These are phyloP conservation scores for Volutella citrinella DNA, from an alignment of 2,329 filamentous ascomycete genomes.

Conservation along the genomic window DNA sequence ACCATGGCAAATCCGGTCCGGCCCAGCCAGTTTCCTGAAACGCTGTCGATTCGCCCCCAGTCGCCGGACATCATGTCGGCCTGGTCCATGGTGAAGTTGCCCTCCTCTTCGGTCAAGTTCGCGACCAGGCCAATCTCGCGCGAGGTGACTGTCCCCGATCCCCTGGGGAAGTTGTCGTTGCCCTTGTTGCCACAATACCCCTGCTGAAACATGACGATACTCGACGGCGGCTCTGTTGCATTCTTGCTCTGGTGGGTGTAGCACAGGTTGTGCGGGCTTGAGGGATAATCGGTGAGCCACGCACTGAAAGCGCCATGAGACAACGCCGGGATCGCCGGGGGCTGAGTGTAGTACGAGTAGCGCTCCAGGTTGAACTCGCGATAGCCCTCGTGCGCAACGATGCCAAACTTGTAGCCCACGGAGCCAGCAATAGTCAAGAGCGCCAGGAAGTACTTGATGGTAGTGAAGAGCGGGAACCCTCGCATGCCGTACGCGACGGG, in stretches of 20 bases:
- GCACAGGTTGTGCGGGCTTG: too few relatives aligned
- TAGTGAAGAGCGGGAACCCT: slow-evolving; percentile 1
- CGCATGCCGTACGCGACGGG: slow-evolving; percentile 5
- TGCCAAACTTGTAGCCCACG: slow-evolving; percentile 10
- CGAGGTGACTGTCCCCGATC: neutral
- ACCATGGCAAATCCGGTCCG: too few relatives aligned
- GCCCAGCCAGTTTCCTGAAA: too few relatives aligned
- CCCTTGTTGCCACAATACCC: too few relatives aligned
- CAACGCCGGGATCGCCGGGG: neutral
- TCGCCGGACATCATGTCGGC: too few relatives aligned
- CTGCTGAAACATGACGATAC: slow-evolving; percentile 1
- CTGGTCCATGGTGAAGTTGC: too few relatives aligned
- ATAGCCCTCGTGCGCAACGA: slow-evolving; percentile 1
- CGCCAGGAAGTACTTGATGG: slow-evolving; percentile 1
- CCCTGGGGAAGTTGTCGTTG: neutral
- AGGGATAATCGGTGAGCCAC: neutral
- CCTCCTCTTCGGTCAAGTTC: slow-evolving; percentile 1
- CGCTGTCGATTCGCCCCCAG: too few relatives aligned
- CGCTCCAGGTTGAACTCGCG: neutral
- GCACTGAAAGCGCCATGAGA: neutral
- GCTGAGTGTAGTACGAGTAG: neutral
- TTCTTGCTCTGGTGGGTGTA: neutral
- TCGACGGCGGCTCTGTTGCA: neutral
- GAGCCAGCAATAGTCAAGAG: slow-evolving; percentile 2
- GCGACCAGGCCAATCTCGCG: slow-evolving; percentile 4